Evolutionary conservation across 129 eudicot species (phyloP), one percentile per base, ranked within the genome.

Genomic region (Flaveria linearis): DNA sequence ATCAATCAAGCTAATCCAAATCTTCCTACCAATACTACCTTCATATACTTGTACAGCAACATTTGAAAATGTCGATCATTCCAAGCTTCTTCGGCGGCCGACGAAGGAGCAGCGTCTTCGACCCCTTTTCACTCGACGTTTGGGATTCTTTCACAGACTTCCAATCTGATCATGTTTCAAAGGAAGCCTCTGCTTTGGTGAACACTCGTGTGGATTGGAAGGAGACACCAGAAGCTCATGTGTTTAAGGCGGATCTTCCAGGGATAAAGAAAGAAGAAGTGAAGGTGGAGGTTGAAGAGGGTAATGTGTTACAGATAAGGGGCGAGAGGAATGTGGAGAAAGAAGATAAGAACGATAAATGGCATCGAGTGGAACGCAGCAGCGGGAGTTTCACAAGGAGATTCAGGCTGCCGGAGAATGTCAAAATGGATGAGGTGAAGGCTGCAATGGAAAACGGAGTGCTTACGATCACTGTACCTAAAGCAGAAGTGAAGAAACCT

Each of bases 331-430:
- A 58, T 25, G 78, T 76, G 28, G 88, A 85, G 79, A 79, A 85
- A 52, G 86, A 85, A 72, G 89, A 85, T n/a, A 82, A 85, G 81
- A 85, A 78, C 1, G 86, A 85, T 9, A 82, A 4, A 10, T 77
- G 49, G 47, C 78, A 58, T 23, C 57, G 28, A 0, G 71, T 73
- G 0, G 78, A 73, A 58, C 17, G 69, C 7, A 73, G 86, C 68
- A 77, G 79, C 18, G 86, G 88, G 2, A 74, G 65, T 33, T 85
- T 85, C 66, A 64, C 57, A 33, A 82, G 88, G 81, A 78, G 88
- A 62, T 85, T 84, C 55, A 50, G 83, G 74, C 52, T 85, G 74
- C 85, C 88, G 41, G 88, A 85, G 83, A 77, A 85, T 52, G 85
- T 81, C 0, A 81, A 78, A 73, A 42, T 77, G 75, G 86, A 85